Evolutionary conservation across 805 yeast genomes (phyloP).

Genomic region (Suhomyces vadensis): DNA sequence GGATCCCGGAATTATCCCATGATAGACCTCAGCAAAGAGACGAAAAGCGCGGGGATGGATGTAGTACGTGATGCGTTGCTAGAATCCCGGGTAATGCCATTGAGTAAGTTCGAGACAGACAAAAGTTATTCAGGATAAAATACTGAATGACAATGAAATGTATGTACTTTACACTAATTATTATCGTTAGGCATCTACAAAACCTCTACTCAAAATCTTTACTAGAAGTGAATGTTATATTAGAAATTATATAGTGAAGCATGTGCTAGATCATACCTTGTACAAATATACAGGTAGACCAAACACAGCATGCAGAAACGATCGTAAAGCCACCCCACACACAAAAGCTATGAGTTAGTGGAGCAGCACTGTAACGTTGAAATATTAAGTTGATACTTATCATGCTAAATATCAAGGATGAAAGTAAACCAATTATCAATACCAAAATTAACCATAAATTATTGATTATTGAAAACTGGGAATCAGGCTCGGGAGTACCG

Average conservation of each 20-base stretch:
- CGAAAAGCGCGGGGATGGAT: too few species aligned
- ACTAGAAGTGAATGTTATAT: too few species aligned
- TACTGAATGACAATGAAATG: too few species aligned
- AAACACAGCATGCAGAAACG: constrained; percentile 22
- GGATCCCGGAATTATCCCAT: too few species aligned
- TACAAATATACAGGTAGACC: constrained; percentile 14
- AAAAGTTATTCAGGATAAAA: too few species aligned
- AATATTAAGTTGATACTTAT: constrained; percentile 36
- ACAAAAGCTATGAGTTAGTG: constrained; percentile 24
- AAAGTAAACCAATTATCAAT: constrained; percentile 32
- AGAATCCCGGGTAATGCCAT: too few species aligned
- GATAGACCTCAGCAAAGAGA: too few species aligned
- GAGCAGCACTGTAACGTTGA: constrained; percentile 31
- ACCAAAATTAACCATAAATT: constrained; percentile 35
- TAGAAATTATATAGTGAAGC: not conserved
- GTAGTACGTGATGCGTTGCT: too few species aligned
- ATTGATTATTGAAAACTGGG: constrained; percentile 27
- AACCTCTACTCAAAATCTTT: too few species aligned
- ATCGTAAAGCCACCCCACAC: constrained; percentile 27
- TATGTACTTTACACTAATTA: too few species aligned
- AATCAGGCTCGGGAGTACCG: constrained; percentile 13
- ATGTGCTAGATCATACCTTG: constrained; percentile 1
- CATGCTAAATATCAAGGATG: constrained; percentile 35
- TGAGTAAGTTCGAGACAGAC: too few species aligned
- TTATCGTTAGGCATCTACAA: too few species aligned